phyloP scores from a whole-genome alignment of 768 basidiomycete genomes.

The Agaricus sinodeliciosus region DNA sequence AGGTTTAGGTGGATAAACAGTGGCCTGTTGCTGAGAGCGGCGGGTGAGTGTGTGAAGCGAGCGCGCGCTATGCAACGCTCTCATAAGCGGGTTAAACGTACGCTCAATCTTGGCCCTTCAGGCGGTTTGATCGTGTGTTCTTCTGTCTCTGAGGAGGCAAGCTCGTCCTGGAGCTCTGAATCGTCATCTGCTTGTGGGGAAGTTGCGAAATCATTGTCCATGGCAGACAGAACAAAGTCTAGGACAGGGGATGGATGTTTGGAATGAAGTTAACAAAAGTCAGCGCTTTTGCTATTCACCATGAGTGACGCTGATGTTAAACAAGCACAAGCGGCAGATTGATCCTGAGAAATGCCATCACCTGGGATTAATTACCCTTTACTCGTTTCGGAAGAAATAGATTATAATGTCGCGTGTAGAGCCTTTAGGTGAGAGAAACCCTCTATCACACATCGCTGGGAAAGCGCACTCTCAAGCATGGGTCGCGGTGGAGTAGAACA shows the following conservation, averaged over 20 bases:
- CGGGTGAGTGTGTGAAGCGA: slow-evolving; percentile 4
- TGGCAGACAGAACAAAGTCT: slow-evolving; percentile 22
- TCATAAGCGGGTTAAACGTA: slow-evolving; percentile 11
- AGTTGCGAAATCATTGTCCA: slow-evolving; percentile 25
- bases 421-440: slow-evolving; percentile 4
- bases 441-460: slow-evolving; percentile 1
- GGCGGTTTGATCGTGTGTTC: slow-evolving; percentile 14
- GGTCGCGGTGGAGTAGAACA: not conserved
- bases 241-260: slow-evolving; percentile 21
- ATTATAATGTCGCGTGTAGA: slow-evolving; percentile 11
- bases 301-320: slow-evolving; percentile 13
- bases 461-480: not conserved
- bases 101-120: slow-evolving; percentile 13
- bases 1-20: slow-evolving; percentile 31
- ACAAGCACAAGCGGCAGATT: slow-evolving; percentile 18
- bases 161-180: slow-evolving; percentile 24
- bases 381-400: slow-evolving; percentile 14
- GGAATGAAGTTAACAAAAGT: slow-evolving; percentile 26
- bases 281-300: slow-evolving; percentile 22
- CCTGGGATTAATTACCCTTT: slow-evolving; percentile 15
- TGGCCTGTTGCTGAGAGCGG: slow-evolving; percentile 15
- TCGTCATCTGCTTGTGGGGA: slow-evolving; percentile 22
- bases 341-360: slow-evolving; percentile 18
- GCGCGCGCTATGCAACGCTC: slow-evolving; percentile 1
- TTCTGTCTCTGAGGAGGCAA: slow-evolving; percentile 9